phyloP scores from a whole-genome alignment of 805 yeast genomes.

The Debaryomyces hansenii region DNA sequence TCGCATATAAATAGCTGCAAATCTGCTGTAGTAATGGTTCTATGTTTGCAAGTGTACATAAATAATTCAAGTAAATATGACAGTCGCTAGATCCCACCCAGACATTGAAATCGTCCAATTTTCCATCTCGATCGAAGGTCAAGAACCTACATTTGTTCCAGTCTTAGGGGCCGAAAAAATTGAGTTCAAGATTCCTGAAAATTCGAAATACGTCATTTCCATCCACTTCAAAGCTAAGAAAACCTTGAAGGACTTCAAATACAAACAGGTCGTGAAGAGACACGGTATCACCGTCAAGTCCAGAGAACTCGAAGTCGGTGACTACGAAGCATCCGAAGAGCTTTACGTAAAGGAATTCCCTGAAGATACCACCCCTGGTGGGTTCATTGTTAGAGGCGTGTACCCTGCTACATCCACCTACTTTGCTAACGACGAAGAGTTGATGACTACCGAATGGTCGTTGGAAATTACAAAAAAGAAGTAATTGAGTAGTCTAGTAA shows the following conservation, averaged over 20 bases:
- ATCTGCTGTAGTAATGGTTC: no score
- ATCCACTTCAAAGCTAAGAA: conserved; percentile 32
- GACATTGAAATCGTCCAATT: conserved; percentile 34
- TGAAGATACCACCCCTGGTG: conserved; percentile 39
- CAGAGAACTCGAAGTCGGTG: conserved; percentile 31
- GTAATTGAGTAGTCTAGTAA: not conserved
- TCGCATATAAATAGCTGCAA: no score
- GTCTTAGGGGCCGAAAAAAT: conserved; percentile 29
- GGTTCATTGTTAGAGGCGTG: conserved; percentile 37
- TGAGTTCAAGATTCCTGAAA: conserved; percentile 36
- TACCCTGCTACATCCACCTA: conserved; percentile 33
- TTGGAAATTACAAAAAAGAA: conserved; percentile 32
- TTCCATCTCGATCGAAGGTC: conserved; percentile 29
- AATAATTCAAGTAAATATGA: not conserved
- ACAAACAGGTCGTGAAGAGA: conserved; percentile 37
- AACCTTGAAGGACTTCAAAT: conserved; percentile 28
- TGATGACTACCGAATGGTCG: conserved; percentile 31
- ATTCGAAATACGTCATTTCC: conserved; percentile 30
- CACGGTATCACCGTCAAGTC: conserved; percentile 33
- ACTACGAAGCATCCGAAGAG: conserved; percentile 34
- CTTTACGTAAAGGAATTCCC: conserved; percentile 28
- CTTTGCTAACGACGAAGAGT: conserved; percentile 29
- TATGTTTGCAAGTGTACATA: not conserved
- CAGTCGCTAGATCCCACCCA: conserved; percentile 18
- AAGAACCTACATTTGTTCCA: conserved; percentile 20